phyloP scores from a whole-genome alignment of 2,329 filamentous ascomycete species.

The Malbranchea zuffiana region DNA sequence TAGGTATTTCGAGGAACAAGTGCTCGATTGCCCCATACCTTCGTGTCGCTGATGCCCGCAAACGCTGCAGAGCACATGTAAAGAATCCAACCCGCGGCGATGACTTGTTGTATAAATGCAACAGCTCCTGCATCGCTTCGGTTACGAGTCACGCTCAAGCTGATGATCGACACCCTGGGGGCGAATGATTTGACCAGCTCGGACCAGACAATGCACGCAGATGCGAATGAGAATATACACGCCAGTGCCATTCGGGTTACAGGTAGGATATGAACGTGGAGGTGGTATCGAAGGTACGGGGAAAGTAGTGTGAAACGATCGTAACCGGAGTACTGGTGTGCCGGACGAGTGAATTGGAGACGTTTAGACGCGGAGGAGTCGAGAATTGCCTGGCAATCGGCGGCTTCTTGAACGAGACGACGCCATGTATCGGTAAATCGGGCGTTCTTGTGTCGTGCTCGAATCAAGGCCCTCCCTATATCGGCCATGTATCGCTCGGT shows the following conservation, averaged over 20 bases:
- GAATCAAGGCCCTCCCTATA: slow-evolving; percentile 67
- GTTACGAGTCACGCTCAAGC: slow-evolving; percentile 54
- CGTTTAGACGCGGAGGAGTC: slow-evolving; percentile 72
- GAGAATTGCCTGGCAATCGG: slow-evolving; percentile 66
- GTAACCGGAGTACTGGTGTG: slow-evolving; percentile 45
- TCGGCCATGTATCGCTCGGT: slow-evolving; percentile 91
- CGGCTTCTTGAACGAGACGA: slow-evolving; percentile 60
- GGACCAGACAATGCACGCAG: slow-evolving; percentile 79
- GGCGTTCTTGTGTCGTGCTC: slow-evolving; percentile 70
- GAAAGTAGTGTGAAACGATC: slow-evolving; percentile 45
- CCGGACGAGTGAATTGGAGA: slow-evolving; percentile 60
- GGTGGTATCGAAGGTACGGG: slow-evolving; percentile 69
- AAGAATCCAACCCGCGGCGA: slow-evolving; percentile 76
- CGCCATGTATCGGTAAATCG: slow-evolving; percentile 83
- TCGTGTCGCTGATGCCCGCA: slow-evolving; percentile 78
- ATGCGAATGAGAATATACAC: slow-evolving; percentile 60
- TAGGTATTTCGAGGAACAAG: slow-evolving; percentile 85
- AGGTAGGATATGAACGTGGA: slow-evolving; percentile 65
- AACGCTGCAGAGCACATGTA: slow-evolving; percentile 94
- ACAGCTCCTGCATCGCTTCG: slow-evolving; percentile 61
- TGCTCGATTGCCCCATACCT: slow-evolving; percentile 93
- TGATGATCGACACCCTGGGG: slow-evolving; percentile 61
- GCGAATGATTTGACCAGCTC: slow-evolving; percentile 79
- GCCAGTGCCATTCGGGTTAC: slow-evolving; percentile 54
- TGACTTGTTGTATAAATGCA: slow-evolving; percentile 74